A percentile compares a stretch with the other conserved stretches of the same genome.
phyloP scores from a whole-genome alignment of 805 yeast species.

The Citeromyces matritensis region DNA sequence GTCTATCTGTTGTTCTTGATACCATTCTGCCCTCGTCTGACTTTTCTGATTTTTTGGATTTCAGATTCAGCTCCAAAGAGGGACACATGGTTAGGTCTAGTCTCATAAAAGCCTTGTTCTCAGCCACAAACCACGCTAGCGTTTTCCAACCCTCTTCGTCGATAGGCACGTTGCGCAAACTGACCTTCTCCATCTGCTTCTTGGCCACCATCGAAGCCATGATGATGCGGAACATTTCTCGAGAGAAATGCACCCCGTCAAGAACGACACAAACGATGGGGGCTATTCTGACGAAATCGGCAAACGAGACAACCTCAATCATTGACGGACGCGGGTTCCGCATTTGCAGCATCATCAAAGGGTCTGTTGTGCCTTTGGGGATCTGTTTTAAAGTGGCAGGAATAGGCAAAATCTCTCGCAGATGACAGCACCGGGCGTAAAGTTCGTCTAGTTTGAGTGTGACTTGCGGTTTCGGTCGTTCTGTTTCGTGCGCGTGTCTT shows the following conservation, averaged over 20 bases:
- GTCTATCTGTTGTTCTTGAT: constrained; percentile 37
- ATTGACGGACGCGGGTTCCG: constrained; percentile 83
- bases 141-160: constrained; percentile 64
- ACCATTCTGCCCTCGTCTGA: constrained; percentile 18
- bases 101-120: constrained; percentile 40
- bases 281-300: constrained; percentile 78
- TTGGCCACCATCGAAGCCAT: constrained; percentile 57
- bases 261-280: constrained; percentile 64
- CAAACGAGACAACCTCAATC: constrained; percentile 76
- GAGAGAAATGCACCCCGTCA: constrained; percentile 65
- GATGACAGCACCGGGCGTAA: constrained; percentile 86
- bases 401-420: constrained; percentile 83
- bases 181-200: constrained; percentile 51
- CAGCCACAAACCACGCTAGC: constrained; percentile 59
- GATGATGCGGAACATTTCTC: constrained; percentile 66
- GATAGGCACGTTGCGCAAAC: constrained; percentile 66
- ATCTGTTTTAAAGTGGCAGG: constrained; percentile 79
- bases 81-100: constrained; percentile 65
- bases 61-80: constrained; percentile 18
- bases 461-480: constrained; percentile 19
- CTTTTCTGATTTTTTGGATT: constrained; percentile 4
- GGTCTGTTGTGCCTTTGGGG: constrained; percentile 63
- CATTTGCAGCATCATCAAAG: constrained; percentile 55
- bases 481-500: constrained; percentile 10
- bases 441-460: constrained; percentile 44